A percentile compares a stretch with the other conserved stretches of the same genome.
Conservation (phyloP, 306 rosid species). For the Sesbania bispinosa region DNA sequence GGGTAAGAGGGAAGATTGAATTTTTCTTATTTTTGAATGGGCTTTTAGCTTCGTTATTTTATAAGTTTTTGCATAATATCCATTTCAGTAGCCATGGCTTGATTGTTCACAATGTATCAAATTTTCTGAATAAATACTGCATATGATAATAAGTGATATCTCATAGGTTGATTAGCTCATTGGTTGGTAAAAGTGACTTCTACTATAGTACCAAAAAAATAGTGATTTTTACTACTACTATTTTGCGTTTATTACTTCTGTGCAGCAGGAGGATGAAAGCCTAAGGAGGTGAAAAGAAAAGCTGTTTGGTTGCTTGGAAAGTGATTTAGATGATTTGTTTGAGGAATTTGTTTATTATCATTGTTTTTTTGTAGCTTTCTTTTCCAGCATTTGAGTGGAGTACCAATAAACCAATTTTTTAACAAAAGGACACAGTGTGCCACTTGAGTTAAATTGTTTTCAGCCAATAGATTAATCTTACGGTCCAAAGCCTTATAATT, state of each 20-base stretch:
- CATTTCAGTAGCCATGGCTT: no score
- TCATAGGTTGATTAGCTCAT: background rate
- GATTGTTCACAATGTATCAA: background rate
- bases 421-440: no score
- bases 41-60: background rate
- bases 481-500: no score
- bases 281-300: slow-evolving; percentile 98
- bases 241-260: slow-evolving; percentile 23
- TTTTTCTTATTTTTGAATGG: background rate
- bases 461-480: no score
- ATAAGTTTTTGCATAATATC: no score
- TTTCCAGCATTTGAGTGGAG: no score
- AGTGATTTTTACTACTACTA: background rate
- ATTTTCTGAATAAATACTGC: background rate
- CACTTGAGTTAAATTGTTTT: no score
- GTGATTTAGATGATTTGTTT: slow-evolving; percentile 69
- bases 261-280: slow-evolving; percentile 95
- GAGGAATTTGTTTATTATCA: background rate
- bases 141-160: background rate
- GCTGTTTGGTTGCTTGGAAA: slow-evolving; percentile 88
- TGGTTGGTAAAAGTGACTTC: background rate
- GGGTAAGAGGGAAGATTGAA: slow-evolving; percentile 16
- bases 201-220: background rate
- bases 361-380: no score
- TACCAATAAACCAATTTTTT: no score